phyloP scores from a whole-genome alignment of 148 eudicot species.

The Nyssa sinensis region DNA sequence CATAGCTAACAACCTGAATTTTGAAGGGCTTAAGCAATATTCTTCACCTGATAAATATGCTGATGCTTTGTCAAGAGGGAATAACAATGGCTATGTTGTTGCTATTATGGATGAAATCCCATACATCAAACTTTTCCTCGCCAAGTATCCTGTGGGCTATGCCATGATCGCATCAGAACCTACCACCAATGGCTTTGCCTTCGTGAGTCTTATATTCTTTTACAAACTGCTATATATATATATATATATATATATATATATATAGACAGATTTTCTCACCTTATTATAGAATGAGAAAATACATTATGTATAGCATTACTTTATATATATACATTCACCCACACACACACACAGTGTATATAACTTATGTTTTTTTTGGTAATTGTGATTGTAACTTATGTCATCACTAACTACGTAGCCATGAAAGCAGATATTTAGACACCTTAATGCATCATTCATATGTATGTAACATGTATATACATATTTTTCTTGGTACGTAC shows the following conservation, averaged over 20 bases:
- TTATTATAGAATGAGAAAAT: too few relatives aligned
- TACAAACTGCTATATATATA: neutral
- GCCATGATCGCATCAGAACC: constrained; percentile 18
- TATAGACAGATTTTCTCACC: too few relatives aligned
- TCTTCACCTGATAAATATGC: constrained; percentile 6
- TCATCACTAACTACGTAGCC: neutral
- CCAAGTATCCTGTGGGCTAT: constrained; percentile 9
- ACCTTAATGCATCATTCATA: neutral
- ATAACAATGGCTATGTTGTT: constrained; percentile 18
- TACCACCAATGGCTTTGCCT: constrained; percentile 29
- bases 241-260: neutral
- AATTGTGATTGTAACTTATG: too few relatives aligned
- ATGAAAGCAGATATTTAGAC: too few relatives aligned
- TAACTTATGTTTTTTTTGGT: neutral
- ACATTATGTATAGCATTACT: too few relatives aligned
- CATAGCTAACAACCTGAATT: constrained; percentile 12
- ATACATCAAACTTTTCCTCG: constrained; percentile 21
- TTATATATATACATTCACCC: too few relatives aligned
- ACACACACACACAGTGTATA: too few relatives aligned
- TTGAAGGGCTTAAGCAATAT: neutral
- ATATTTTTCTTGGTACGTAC: too few relatives aligned
- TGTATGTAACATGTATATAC: too few relatives aligned
- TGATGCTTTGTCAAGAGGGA: constrained; percentile 22
- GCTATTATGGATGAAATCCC: constrained; percentile 36
- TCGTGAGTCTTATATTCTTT: constrained; percentile 20